Base-by-base conservation (phyloP, 768 basidiomycete genomes). In the Hericium rajendrae region DNA sequence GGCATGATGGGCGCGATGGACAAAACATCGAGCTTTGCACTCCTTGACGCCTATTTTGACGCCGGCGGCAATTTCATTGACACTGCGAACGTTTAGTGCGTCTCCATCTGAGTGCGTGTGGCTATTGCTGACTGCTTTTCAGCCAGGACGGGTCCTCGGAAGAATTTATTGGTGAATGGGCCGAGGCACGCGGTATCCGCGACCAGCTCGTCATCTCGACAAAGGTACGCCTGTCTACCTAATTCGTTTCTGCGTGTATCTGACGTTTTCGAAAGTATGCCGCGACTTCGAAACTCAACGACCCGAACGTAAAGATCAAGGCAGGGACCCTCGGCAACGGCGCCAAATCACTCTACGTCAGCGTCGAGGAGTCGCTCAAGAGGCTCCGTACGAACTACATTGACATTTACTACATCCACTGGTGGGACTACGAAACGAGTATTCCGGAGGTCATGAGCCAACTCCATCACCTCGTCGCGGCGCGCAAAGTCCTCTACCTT, bases 381-480 rank as follows among this genome's bases (percentile, higher is more conserved):
- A 74, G 73, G 57, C 69, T 78, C 12, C 65, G 70, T 38, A 77
- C 76, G 6, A 57, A 20, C 77, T 77, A 51, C 10, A 51, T 51
- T 24, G 49, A 51, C 16, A 51, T 51, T 16, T 37, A 22, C 8
- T 51, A 51, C 63, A 50, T 78, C 0, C 76, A 77, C 60, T 73
- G 68, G 64, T 71, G 75, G 76, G 76, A 76, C 60, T 75, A 71
- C 59, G 61, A 72, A 1, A 73, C 73, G 16, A 65, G 68, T 18
- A 67, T 78, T 49, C 69, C 70, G 46, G 76, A 78, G 59, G 56
- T 78, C 51, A 76, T 78, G 76, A 70, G 71, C 43, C 59, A 59
- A 12, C 64, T 78, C 11, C 70, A 77, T 58, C 62, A 68, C 46
- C 66, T 76, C 37, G 75, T 78, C 59, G 66, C 62, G 18, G 50